phyloP scores from a whole-genome alignment of 345 rosid species.

The Schrenkiella parvula region DNA sequence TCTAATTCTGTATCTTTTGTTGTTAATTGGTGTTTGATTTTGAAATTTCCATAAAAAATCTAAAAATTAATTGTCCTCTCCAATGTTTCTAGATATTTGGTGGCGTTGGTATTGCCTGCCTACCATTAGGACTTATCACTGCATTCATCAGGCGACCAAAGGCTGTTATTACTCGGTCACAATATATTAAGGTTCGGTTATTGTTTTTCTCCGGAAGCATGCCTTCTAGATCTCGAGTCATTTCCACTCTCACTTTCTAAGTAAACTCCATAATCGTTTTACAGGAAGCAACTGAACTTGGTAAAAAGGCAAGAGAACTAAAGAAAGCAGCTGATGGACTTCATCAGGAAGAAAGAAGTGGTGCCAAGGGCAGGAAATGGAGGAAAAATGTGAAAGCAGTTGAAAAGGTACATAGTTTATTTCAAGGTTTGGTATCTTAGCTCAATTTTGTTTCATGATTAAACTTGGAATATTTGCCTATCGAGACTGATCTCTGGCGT shows the following conservation, averaged over 20 bases:
- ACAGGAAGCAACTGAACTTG: slow-evolving; percentile 98
- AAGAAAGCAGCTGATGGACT: slow-evolving; percentile 95
- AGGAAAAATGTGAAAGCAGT: slow-evolving; percentile 92
- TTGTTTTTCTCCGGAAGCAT: not conserved
- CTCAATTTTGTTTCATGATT: not conserved
- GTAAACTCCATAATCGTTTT: slow-evolving; percentile 7
- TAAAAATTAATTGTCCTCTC: not conserved
- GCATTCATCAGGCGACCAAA: slow-evolving; percentile 94
- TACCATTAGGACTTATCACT: slow-evolving; percentile 92
- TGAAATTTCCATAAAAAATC: not conserved
- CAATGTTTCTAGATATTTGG: slow-evolving; percentile 73
- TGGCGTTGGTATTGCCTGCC: slow-evolving; percentile 95
- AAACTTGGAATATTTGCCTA: not conserved
- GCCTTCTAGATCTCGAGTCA: not conserved
- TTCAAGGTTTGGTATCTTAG: slow-evolving; percentile 7
- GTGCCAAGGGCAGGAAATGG: slow-evolving; percentile 94
- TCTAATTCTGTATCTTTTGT: not conserved
- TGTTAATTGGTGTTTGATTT: not conserved
- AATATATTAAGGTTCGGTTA: slow-evolving; percentile 78
- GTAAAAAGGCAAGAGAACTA: slow-evolving; percentile 93
- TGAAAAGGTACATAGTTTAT: slow-evolving; percentile 62
- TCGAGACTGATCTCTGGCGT: not conserved
- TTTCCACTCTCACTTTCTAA: not conserved
- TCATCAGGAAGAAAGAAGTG: slow-evolving; percentile 95
- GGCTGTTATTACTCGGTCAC: slow-evolving; percentile 98